Evolutionary conservation across 169 alveolate genomes (phyloP).

Genomic region (Eimeria tenella): DNA sequence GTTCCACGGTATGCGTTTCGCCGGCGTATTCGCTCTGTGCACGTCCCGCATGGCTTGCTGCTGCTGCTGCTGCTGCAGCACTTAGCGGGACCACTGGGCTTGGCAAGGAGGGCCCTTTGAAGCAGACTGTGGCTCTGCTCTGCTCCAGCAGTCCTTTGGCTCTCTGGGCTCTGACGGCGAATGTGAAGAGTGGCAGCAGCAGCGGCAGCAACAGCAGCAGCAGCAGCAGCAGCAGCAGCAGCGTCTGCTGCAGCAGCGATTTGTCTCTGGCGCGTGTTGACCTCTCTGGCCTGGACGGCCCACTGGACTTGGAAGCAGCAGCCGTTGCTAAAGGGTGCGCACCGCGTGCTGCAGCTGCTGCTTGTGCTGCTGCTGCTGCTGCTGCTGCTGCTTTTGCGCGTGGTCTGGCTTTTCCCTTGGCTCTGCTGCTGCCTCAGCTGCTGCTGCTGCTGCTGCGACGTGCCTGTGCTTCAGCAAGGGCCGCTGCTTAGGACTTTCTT

Average conservation of each 20-base stretch:
- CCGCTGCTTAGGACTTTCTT: conserved; percentile 38
- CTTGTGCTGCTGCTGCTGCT: conserved; percentile 42
- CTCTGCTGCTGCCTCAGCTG: conserved; percentile 6
- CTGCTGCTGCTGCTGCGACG: conserved; percentile 57
- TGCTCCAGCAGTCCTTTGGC: conserved; percentile 44
- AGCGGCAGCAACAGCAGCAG: neutral
- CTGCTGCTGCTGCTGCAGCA: conserved; percentile 52
- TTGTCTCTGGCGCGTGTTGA: neutral
- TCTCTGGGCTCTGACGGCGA: conserved; percentile 19
- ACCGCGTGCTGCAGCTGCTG: conserved; percentile 3
- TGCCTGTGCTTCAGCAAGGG: conserved; percentile 42
- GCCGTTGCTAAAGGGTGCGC: conserved; percentile 39
- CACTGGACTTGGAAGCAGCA: conserved; percentile 33
- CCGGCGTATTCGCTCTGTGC: neutral
- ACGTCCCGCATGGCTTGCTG: neutral
- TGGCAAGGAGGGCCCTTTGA: conserved; percentile 1
- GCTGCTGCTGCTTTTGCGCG: neutral
- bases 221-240: conserved; percentile 37
- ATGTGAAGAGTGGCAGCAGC: conserved; percentile 9
- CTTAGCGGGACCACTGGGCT: neutral
- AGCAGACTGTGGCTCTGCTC: conserved; percentile 26
- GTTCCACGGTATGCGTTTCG: neutral
- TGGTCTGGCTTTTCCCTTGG: neutral
- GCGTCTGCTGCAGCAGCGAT: neutral
- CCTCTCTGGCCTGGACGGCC: conserved; percentile 29